phyloP scores from a whole-genome alignment of 164 flowering plant genomes.

The Malania oleifera region DNA sequence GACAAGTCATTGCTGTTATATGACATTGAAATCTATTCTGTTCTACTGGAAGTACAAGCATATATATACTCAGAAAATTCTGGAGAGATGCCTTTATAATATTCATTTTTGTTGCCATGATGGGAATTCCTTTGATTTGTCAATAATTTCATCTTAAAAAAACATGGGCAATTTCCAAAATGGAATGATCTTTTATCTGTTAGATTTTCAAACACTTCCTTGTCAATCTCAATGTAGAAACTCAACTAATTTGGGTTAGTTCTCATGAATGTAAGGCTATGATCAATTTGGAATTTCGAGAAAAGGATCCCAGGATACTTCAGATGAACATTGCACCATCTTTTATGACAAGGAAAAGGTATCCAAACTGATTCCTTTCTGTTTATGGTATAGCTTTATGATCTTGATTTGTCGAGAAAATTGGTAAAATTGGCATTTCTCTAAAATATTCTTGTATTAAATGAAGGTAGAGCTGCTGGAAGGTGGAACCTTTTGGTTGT shows the following conservation, averaged over 20 bases:
- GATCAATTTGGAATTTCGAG: conserved; percentile 91
- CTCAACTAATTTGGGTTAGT: conserved; percentile 1
- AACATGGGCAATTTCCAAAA: too few species aligned
- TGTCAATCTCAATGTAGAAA: background rate
- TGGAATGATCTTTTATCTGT: background rate
- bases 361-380: conserved; percentile 8
- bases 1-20: too few species aligned
- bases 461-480: conserved; percentile 84
- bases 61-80: too few species aligned
- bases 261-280: conserved; percentile 41
- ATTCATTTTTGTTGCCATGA: too few species aligned
- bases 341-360: conserved; percentile 95
- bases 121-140: too few species aligned
- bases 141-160: too few species aligned
- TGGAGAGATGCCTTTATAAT: too few species aligned
- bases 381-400: background rate
- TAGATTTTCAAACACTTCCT: too few species aligned
- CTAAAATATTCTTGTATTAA: conserved; percentile 5
- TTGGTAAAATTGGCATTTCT: background rate
- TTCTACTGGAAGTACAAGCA: too few species aligned
- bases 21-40: too few species aligned
- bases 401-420: conserved; percentile 1
- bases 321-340: conserved; percentile 82
- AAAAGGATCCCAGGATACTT: conserved; percentile 77
- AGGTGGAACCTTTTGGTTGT: conserved; percentile 98